Conservation (phyloP, 768 basidiomycete genomes). For the Lactarius hatsudake region DNA sequence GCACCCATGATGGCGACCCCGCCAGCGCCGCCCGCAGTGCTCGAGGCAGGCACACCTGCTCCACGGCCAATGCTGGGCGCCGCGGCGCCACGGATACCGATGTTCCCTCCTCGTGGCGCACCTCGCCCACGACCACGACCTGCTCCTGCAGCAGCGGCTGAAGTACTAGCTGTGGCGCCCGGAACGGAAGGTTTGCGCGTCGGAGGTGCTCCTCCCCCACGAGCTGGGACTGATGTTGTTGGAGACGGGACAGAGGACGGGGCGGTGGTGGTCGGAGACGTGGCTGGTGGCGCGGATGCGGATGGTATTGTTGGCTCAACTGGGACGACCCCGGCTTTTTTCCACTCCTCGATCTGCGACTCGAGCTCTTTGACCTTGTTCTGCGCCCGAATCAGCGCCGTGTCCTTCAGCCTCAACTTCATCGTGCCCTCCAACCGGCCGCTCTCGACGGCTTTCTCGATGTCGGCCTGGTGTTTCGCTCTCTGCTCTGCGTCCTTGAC, state of each 20-base stretch:
- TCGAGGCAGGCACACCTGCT: constrained; percentile 4
- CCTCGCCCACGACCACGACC: constrained; percentile 27
- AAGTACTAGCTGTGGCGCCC: neutral
- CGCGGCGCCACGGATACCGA: constrained; percentile 26
- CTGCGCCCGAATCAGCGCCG: constrained; percentile 60
- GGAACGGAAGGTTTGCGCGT: constrained; percentile 14
- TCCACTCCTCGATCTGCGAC: constrained; percentile 56
- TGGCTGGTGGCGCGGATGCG: constrained; percentile 7
- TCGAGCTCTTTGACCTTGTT: constrained; percentile 67
- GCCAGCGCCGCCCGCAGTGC: neutral
- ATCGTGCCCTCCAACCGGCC: constrained; percentile 62
- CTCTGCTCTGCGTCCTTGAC: constrained; percentile 49
- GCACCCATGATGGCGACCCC: constrained; percentile 27
- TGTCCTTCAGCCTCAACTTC: constrained; percentile 69
- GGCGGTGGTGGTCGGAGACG: constrained; percentile 16
- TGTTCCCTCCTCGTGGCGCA: constrained; percentile 3
- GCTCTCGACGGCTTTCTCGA: constrained; percentile 62
- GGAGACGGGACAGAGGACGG: constrained; percentile 33
- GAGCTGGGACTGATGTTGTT: constrained; percentile 28
- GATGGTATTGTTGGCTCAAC: constrained; percentile 3
- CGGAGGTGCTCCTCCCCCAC: constrained; percentile 9
- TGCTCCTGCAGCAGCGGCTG: neutral
- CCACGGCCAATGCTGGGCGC: constrained; percentile 16
- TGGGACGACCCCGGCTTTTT: constrained; percentile 47
- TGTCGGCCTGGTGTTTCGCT: constrained; percentile 51